Evolutionary conservation across 345 rosid species (phyloP).

Genomic region (Melaleuca quinquenervia): DNA sequence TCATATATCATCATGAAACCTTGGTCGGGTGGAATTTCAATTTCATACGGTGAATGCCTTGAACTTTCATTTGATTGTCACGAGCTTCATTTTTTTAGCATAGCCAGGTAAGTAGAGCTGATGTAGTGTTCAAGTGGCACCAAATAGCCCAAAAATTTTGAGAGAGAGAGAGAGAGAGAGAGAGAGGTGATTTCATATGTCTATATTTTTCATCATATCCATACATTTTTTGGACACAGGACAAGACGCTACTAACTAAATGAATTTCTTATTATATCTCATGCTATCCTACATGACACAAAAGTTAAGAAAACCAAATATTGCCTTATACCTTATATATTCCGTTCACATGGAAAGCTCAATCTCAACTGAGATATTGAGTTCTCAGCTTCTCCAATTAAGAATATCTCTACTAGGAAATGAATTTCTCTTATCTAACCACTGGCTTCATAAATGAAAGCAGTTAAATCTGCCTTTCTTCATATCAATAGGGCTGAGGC

Average conservation of each 20-base stretch:
- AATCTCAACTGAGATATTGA: not conserved
- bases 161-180: not conserved
- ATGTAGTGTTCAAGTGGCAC: not conserved
- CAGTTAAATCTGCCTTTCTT: not conserved
- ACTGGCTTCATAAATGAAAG: not conserved
- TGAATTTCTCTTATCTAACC: not conserved
- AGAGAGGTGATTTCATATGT: no score
- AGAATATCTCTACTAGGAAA: no score
- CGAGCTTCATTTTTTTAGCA: no score
- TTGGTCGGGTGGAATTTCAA: not conserved
- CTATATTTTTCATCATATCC: not conserved
- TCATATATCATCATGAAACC: not conserved
- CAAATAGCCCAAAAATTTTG: not conserved
- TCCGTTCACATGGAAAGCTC: not conserved
- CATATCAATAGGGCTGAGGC: not conserved
- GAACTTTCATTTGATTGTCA: not conserved
- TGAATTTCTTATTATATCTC: not conserved
- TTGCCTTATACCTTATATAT: not conserved
- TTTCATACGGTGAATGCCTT: not conserved
- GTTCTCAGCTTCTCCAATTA: not conserved
- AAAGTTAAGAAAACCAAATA: not conserved
- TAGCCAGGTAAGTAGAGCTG: not conserved
- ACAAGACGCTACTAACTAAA: not conserved
- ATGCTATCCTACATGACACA: not conserved
- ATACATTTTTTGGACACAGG: fast-evolving